Conservation (phyloP, 2,329 filamentous ascomycete species). For the Fusarium sp. region DNA sequence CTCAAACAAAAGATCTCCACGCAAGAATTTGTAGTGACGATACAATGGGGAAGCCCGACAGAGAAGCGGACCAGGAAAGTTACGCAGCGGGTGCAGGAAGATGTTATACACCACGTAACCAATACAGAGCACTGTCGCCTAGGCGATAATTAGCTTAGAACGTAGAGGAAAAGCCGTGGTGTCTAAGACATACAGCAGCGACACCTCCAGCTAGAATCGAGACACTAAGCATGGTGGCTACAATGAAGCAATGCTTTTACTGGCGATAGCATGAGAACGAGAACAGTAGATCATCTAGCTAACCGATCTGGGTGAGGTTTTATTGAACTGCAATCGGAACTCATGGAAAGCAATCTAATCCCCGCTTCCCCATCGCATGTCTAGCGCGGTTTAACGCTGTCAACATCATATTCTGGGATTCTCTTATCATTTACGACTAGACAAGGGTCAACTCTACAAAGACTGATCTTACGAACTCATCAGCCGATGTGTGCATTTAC, state of each 20-base stretch:
- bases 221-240: background rate
- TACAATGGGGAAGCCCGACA: background rate
- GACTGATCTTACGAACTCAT: background rate
- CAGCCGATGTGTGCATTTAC: background rate
- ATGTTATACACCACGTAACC: background rate
- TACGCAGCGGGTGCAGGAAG: background rate
- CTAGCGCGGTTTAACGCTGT: background rate
- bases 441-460: background rate
- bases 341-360: background rate
- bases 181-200: background rate
- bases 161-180: background rate
- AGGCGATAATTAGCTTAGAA: background rate
- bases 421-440: background rate
- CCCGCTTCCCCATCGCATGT: background rate
- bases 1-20: background rate
- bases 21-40: background rate
- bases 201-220: background rate
- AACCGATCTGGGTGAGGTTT: background rate
- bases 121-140: background rate
- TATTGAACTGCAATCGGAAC: background rate
- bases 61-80: background rate
- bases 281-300: background rate
- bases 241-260: background rate
- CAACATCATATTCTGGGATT: background rate
- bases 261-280: background rate